A percentile compares a stretch with the other conserved stretches of the same genome.
Conservation (phyloP, 495 filamentous ascomycete genomes). For the Neurospora sp. region DNA sequence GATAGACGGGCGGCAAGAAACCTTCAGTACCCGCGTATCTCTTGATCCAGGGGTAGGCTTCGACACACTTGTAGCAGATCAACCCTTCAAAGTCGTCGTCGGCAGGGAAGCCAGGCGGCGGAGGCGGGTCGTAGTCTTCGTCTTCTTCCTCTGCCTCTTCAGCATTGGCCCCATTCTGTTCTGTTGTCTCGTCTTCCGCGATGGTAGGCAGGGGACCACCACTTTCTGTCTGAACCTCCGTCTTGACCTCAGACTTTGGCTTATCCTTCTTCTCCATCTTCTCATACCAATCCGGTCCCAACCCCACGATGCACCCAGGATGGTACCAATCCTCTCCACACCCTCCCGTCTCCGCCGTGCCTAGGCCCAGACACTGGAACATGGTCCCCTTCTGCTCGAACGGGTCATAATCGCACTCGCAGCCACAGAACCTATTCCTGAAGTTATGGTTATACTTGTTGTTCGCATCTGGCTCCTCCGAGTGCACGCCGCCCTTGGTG, state of each 20-base stretch:
- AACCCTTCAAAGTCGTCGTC: conserved; percentile 85
- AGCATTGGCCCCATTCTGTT: conserved; percentile 12
- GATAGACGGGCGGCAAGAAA: conserved; percentile 63
- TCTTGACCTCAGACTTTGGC: conserved; percentile 9
- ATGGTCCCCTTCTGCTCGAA: conserved; percentile 91
- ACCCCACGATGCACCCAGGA: conserved; percentile 82
- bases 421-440: conserved; percentile 84
- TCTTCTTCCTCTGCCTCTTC: conserved; percentile 21
- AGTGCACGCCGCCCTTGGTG: conserved; percentile 63
- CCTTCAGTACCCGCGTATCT: conserved; percentile 73
- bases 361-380: conserved; percentile 93
- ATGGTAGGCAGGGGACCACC: conserved; percentile 27
- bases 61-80: conserved; percentile 89
- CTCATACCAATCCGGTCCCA: conserved; percentile 50
- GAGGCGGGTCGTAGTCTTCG: conserved; percentile 41
- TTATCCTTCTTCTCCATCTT: conserved; percentile 33
- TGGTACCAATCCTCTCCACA: conserved; percentile 99
- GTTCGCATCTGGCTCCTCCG: conserved; percentile 55
- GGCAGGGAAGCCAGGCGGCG: conserved; percentile 74
- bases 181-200: conserved; percentile 22
- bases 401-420: conserved; percentile 74
- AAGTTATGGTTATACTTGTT: conserved; percentile 97
- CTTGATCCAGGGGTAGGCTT: conserved; percentile 86
- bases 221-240: not conserved
- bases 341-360: conserved; percentile 65